Evolutionary conservation across 148 eudicot species (phyloP).

Genomic region (Amaranthus hypochondriacus): DNA sequence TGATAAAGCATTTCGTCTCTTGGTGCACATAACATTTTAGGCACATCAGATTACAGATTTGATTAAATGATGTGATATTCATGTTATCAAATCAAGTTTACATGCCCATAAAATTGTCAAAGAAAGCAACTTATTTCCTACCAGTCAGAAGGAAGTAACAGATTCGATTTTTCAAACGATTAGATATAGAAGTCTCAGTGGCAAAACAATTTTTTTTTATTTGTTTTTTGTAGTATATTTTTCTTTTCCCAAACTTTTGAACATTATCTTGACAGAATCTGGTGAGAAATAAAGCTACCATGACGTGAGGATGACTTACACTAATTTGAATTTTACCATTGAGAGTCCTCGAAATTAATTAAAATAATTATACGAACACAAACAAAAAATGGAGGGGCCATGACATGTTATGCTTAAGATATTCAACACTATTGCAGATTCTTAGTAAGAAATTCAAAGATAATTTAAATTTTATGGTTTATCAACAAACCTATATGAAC

Average conservation of each 20-base stretch:
- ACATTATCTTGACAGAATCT: not conserved
- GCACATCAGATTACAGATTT: not conserved
- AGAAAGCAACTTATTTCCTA: not conserved
- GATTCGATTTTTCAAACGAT: not conserved
- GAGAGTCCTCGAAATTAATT: no score
- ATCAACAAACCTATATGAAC: not conserved
- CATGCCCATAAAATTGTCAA: not conserved
- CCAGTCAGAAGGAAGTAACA: not conserved
- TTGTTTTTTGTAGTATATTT: no score
- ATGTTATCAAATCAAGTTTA: slow-evolving; percentile 4
- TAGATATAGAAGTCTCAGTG: not conserved
- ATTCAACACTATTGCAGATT: no score
- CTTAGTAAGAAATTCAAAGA: no score
- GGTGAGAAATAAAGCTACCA: no score
- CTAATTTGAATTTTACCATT: no score
- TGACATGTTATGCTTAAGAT: no score
- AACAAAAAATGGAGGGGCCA: no score
- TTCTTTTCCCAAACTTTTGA: not conserved
- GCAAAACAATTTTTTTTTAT: not conserved
- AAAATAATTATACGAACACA: no score
- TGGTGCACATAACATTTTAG: not conserved
- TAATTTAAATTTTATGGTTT: no score
- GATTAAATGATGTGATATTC: slow-evolving; percentile 1
- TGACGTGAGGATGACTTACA: no score
- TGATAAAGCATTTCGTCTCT: slow-evolving; percentile 2